These are phyloP conservation scores for Diphasiastrum complanatum DNA, from an alignment of 83 land plant species.

Conservation along the genomic window DNA sequence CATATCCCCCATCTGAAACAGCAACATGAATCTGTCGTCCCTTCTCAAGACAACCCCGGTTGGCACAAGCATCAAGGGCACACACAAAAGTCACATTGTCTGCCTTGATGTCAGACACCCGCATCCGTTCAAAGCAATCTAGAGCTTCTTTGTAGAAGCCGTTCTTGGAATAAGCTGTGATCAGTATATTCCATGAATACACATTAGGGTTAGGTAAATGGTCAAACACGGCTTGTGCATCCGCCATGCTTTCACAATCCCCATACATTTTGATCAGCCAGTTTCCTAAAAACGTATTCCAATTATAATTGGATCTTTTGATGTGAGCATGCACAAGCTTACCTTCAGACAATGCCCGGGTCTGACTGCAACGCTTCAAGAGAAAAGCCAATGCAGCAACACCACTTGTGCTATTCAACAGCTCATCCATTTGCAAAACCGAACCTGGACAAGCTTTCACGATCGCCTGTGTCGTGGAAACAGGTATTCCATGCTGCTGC, in stretches of 20 bases:
- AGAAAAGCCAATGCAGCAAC: background rate
- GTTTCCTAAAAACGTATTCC: background rate
- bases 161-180: background rate
- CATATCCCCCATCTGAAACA: background rate
- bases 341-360: background rate
- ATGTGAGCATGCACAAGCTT: background rate
- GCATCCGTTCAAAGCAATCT: background rate
- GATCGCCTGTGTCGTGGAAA: too few relatives aligned
- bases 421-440: too few relatives aligned
- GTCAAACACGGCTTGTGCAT: conserved; percentile 1
- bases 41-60: background rate
- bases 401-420: too few relatives aligned
- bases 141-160: background rate
- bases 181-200: background rate
- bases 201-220: background rate
- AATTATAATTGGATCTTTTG: too few relatives aligned
- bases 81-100: background rate
- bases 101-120: background rate
- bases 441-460: too few relatives aligned
- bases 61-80: background rate
- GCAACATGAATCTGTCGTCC: background rate
- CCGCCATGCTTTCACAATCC: background rate
- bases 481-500: too few relatives aligned
- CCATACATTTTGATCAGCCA: background rate
- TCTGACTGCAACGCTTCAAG: background rate